Percentiles rank a stretch among this genome's conserved stretches.
Evolutionary conservation across 106 monocot species (phyloP).

Genomic region (Apostasia ramifera): DNA sequence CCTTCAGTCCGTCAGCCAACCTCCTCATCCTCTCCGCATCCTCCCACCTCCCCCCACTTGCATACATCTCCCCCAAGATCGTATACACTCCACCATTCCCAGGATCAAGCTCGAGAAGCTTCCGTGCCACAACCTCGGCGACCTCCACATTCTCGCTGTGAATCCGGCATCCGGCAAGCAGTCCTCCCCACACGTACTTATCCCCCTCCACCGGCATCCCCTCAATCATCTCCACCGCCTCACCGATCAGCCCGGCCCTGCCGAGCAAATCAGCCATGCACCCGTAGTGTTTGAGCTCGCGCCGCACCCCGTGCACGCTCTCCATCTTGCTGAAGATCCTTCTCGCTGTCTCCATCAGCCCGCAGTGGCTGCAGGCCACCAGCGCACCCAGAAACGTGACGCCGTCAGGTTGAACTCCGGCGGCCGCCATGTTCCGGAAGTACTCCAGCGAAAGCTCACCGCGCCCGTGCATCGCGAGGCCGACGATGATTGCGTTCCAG

Average conservation of each 20-base stretch:
- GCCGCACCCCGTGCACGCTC: constrained; percentile 20
- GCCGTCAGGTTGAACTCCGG: constrained; percentile 36
- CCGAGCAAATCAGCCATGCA: constrained; percentile 66
- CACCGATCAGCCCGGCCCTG: constrained; percentile 45
- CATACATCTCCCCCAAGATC: constrained; percentile 50
- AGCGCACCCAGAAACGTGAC: constrained; percentile 42
- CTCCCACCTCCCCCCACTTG: constrained; percentile 41
- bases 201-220: constrained; percentile 59
- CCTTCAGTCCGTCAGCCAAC: constrained; percentile 23
- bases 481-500: constrained; percentile 61
- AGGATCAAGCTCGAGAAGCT: constrained; percentile 27
- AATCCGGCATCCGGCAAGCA: constrained; percentile 51
- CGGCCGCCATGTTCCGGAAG: constrained; percentile 29
- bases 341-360: constrained; percentile 24
- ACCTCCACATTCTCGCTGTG: constrained; percentile 43
- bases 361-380: constrained; percentile 48
- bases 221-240: constrained; percentile 47
- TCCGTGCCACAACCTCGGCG: constrained; percentile 32
- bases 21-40: constrained; percentile 41
- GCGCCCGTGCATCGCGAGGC: constrained; percentile 46
- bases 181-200: constrained; percentile 53
- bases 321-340: constrained; percentile 43
- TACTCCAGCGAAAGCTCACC: constrained; percentile 38
- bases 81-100: constrained; percentile 55
- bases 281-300: constrained; percentile 64